Evolutionary conservation across 768 basidiomycete species (phyloP).

Genomic region (Sistotremastrum niveocremeum): DNA sequence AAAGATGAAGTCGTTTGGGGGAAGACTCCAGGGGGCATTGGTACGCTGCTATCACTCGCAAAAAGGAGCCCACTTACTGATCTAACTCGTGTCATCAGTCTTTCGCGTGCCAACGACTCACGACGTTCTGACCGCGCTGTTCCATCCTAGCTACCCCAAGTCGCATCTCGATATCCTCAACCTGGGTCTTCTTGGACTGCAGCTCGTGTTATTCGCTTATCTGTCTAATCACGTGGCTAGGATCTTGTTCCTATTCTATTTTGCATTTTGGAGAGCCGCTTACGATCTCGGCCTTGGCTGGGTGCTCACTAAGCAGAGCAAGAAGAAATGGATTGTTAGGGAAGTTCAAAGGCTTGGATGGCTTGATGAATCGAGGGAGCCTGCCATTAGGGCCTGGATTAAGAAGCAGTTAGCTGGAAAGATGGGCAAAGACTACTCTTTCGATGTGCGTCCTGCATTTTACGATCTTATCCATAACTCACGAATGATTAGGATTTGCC

Average conservation of each 20-base stretch:
- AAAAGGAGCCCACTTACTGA: background rate
- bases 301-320: slow-evolving; percentile 91
- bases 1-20: slow-evolving; percentile 70
- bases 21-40: slow-evolving; percentile 71
- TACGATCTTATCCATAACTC: background rate
- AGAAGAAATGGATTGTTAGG: slow-evolving; percentile 85
- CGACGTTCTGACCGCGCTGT: slow-evolving; percentile 74
- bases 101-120: slow-evolving; percentile 90
- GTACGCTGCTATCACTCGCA: slow-evolving; percentile 22
- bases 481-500: slow-evolving; percentile 55
- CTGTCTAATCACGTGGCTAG: slow-evolving; percentile 44
- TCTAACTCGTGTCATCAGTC: slow-evolving; percentile 31
- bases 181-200: slow-evolving; percentile 61
- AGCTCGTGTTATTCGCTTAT: slow-evolving; percentile 56
- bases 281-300: slow-evolving; percentile 93
- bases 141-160: slow-evolving; percentile 72
- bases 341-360: slow-evolving; percentile 69
- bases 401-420: slow-evolving; percentile 74
- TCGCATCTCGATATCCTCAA: slow-evolving; percentile 83
- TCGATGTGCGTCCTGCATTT: slow-evolving; percentile 49
- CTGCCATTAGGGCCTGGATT: slow-evolving; percentile 68
- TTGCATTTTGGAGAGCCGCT: slow-evolving; percentile 82
- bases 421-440: slow-evolving; percentile 90
- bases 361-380: slow-evolving; percentile 64
- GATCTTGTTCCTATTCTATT: slow-evolving; percentile 77